Evolutionary conservation across 345 rosid species (phyloP).

Genomic region (Nephelium lappaceum): DNA sequence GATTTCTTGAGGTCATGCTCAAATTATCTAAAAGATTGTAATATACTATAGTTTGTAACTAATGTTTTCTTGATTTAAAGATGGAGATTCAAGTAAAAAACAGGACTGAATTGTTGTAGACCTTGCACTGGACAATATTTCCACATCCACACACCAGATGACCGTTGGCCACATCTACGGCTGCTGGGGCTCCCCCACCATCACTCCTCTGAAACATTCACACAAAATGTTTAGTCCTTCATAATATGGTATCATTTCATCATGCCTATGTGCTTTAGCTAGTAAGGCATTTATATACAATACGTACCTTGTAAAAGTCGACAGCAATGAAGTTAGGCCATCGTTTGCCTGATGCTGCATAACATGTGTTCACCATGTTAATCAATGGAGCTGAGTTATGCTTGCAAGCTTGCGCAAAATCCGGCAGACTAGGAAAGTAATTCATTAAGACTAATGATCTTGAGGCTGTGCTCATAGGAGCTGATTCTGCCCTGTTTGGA

Average conservation of each 20-base stretch:
- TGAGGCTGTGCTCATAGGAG: conserved; percentile 56
- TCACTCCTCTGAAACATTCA: conserved; percentile 66
- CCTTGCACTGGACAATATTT: conserved; percentile 69
- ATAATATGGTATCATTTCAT: background rate
- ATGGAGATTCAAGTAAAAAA: background rate
- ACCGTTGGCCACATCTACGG: conserved; percentile 72
- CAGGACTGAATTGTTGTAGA: conserved; percentile 19
- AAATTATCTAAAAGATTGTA: too few species aligned
- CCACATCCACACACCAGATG: conserved; percentile 74
- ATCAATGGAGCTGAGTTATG: conserved; percentile 79
- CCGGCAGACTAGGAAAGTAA: conserved; percentile 64
- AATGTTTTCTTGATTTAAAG: background rate
- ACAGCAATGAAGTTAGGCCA: conserved; percentile 98
- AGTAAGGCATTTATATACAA: background rate
- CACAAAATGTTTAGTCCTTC: background rate
- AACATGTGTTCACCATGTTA: conserved; percentile 54
- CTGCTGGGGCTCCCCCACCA: conserved; percentile 85
- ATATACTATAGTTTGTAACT: background rate
- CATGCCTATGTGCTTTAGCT: background rate
- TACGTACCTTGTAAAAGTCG: conserved; percentile 78
- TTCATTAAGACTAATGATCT: conserved; percentile 71
- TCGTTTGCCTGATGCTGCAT: conserved; percentile 63
- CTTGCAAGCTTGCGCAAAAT: conserved; percentile 57
- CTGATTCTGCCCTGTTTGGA: conserved; percentile 73
- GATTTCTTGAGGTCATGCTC: background rate